Evolutionary conservation across 768 basidiomycete species (phyloP).

Genomic region (Russula griseocarnosa): DNA sequence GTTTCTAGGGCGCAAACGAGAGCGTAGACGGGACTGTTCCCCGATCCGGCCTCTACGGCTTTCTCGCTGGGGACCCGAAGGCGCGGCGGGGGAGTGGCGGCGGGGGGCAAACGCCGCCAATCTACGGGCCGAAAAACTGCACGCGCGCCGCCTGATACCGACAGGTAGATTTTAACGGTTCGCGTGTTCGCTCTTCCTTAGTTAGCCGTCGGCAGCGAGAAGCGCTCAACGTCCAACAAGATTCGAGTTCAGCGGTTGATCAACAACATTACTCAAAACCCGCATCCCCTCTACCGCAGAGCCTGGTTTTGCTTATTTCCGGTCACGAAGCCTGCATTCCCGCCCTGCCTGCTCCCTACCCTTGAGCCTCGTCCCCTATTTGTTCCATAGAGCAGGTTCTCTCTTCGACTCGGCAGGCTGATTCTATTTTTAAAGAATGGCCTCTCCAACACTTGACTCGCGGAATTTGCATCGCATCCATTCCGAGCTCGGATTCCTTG

Average conservation of each 20-base stretch:
- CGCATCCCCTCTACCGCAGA: conserved; percentile 4
- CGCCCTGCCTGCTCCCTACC: conserved; percentile 1
- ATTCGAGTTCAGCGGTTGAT: conserved; percentile 27
- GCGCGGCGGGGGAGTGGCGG: conserved; percentile 4
- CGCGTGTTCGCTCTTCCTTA: conserved; percentile 15
- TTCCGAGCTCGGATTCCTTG: conserved; percentile 21
- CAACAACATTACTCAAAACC: conserved; percentile 23
- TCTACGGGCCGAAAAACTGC: conserved; percentile 11
- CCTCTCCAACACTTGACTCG: conserved; percentile 12
- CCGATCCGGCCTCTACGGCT: not conserved
- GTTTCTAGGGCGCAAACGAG: not conserved
- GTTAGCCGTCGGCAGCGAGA: conserved; percentile 25
- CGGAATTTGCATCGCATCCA: conserved; percentile 24
- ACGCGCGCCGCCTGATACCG: conserved; percentile 20
- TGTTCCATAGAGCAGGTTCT: conserved; percentile 25
- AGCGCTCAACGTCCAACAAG: conserved; percentile 26
- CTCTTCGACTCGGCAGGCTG: not conserved
- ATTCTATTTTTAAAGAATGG: conserved; percentile 15
- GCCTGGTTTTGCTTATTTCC: conserved; percentile 13
- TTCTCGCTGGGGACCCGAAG: conserved; percentile 8
- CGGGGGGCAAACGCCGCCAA: conserved; percentile 20
- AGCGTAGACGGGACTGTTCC: not conserved
- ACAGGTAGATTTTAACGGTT: conserved; percentile 17
- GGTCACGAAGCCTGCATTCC: conserved; percentile 8
- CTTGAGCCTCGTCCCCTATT: conserved; percentile 16